Evolutionary conservation across 768 basidiomycete species (phyloP).

Genomic region (Heimioporus sp.): DNA sequence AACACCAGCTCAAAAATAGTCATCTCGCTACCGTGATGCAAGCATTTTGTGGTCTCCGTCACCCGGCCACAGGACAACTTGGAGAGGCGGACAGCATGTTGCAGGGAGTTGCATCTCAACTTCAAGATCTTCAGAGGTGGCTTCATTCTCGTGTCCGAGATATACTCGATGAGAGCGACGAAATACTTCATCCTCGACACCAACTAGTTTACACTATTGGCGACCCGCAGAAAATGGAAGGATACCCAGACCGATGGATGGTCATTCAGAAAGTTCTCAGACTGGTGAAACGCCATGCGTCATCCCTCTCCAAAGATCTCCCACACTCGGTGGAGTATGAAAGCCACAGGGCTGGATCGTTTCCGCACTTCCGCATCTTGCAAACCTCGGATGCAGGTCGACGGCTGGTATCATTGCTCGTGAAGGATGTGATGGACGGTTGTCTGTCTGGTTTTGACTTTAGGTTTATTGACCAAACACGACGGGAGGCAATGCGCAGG

Average conservation of each 20-base stretch:
- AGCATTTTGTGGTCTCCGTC: too few species aligned
- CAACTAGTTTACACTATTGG: background rate
- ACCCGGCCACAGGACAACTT: background rate
- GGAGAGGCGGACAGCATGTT: background rate
- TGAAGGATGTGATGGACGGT: slow-evolving; percentile 8
- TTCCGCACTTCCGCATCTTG: slow-evolving; percentile 11
- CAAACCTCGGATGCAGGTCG: background rate
- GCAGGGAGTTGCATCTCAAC: too few species aligned
- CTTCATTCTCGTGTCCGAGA: slow-evolving; percentile 12
- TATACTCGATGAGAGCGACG: slow-evolving; percentile 22
- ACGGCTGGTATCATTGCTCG: slow-evolving; percentile 1
- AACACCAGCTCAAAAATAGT: too few species aligned
- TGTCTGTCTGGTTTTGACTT: slow-evolving; percentile 1
- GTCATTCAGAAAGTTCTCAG: background rate
- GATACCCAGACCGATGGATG: background rate
- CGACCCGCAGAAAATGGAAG: background rate
- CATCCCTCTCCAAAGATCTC: background rate
- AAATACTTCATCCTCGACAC: slow-evolving; percentile 7
- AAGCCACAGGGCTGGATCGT: slow-evolving; percentile 3
- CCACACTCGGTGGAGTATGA: background rate
- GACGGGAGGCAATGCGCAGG: background rate
- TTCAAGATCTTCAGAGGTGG: slow-evolving; percentile 10
- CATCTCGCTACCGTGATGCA: too few species aligned
- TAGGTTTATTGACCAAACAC: background rate
- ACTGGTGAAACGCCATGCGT: background rate